A percentile compares a stretch with the other conserved stretches of the same genome.
Conservation (phyloP, 805 yeast species). For the Ogataea populi-albae region DNA sequence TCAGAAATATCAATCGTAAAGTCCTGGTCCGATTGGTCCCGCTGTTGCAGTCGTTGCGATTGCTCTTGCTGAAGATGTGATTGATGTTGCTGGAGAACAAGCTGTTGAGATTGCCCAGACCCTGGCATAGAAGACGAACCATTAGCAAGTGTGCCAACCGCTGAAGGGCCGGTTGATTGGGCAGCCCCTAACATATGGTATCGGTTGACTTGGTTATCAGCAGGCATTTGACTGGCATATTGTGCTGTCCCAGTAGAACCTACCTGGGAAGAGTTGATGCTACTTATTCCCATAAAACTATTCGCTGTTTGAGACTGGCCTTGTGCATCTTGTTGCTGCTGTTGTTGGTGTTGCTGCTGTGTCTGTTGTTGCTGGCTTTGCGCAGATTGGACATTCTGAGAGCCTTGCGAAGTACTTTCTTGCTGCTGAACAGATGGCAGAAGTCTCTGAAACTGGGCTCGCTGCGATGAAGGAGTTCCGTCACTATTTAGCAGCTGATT, state of each 20-base stretch:
- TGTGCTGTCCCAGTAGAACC: too few relatives aligned
- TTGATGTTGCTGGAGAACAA: constrained; percentile 5
- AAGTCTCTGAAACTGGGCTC: constrained; percentile 5
- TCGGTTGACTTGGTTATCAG: constrained; percentile 9
- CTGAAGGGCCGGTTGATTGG: constrained; percentile 2
- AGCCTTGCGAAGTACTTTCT: too few relatives aligned
- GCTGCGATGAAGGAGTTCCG: constrained; percentile 8
- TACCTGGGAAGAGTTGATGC: too few relatives aligned
- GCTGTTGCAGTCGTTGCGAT: constrained; percentile 10
- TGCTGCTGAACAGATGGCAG: constrained; percentile 3
- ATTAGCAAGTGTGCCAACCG: neutral
- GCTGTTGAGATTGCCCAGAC: constrained; percentile 5
- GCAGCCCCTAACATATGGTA: constrained; percentile 1
- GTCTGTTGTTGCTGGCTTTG: constrained; percentile 3
- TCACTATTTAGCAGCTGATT: constrained; percentile 13
- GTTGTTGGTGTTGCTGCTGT: constrained; percentile 1
- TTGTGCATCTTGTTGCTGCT: neutral
- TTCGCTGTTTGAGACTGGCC: neutral
- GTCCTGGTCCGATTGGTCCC: constrained; percentile 6
- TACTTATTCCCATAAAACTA: too few relatives aligned
- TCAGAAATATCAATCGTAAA: constrained; percentile 23
- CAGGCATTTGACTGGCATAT: constrained; percentile 5
- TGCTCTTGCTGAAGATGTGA: constrained; percentile 5
- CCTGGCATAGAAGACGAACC: neutral
- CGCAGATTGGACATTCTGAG: too few relatives aligned